Conservation (phyloP, 306 rosid species). For the Cajanus cajan region DNA sequence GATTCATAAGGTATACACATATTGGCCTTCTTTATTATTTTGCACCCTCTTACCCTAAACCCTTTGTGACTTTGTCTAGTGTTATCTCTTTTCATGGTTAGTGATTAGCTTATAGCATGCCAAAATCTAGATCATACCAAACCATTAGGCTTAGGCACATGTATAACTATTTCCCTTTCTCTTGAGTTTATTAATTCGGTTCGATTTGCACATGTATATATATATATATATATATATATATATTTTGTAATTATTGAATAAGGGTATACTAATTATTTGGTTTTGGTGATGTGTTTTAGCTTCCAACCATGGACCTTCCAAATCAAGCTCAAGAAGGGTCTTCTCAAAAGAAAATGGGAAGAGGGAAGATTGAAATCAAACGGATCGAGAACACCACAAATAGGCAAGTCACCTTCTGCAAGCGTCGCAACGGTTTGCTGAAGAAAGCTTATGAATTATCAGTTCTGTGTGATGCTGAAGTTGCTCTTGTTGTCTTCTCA, state of each 20-base stretch:
- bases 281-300: conserved; percentile 8
- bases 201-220: not conserved
- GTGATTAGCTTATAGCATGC: not conserved
- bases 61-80: not conserved
- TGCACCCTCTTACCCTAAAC: conserved; percentile 2
- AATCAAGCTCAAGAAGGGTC: conserved; percentile 58
- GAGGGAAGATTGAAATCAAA: conserved; percentile 90
- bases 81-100: conserved; percentile 28
- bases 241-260: not conserved
- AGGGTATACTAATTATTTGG: not conserved
- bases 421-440: conserved; percentile 81
- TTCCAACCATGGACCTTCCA: conserved; percentile 55
- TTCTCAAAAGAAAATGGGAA: conserved; percentile 74
- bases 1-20: conserved; percentile 3
- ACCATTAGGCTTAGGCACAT: not conserved
- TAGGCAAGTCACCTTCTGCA: conserved; percentile 90
- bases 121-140: conserved; percentile 23
- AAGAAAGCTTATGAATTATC: conserved; percentile 92
- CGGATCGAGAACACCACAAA: conserved; percentile 86
- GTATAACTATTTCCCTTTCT: not conserved
- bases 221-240: too few species aligned
- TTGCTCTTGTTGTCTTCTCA: conserved; percentile 91
- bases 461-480: conserved; percentile 90
- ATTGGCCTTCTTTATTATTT: not conserved
- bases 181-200: not conserved